A percentile compares a stretch with the other conserved stretches of the same genome.
phyloP scores from a whole-genome alignment of 176 grass and related monocot genomes.

The Pontederia crassipes region DNA sequence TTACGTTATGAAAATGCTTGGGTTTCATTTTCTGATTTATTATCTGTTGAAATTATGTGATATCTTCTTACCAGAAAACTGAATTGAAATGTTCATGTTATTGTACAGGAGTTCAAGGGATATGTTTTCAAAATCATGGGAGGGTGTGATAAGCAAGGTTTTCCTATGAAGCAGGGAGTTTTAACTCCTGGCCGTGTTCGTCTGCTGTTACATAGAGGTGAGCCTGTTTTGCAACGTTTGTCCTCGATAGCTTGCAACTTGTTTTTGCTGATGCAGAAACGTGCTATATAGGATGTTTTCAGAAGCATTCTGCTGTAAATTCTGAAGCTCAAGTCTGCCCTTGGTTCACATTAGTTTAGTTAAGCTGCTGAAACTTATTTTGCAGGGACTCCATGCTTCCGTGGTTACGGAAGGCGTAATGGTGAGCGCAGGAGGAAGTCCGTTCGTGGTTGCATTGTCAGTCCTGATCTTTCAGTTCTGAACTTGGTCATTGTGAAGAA shows the following conservation, averaged over 20 bases:
- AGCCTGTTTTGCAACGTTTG: not conserved
- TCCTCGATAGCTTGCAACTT: not conserved
- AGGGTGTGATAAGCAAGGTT: slow-evolving; percentile 23
- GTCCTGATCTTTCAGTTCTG: slow-evolving; percentile 12
- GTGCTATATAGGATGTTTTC: not conserved
- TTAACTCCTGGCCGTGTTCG: slow-evolving; percentile 19
- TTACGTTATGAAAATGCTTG: too few relatives aligned
- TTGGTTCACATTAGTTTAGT: too few relatives aligned
- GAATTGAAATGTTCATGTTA: not conserved
- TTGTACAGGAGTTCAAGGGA: slow-evolving; percentile 20
- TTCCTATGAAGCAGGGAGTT: slow-evolving; percentile 26
- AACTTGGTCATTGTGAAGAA: slow-evolving; percentile 12
- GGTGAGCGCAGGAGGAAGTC: slow-evolving; percentile 25
- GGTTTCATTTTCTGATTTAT: too few relatives aligned
- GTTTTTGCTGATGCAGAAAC: not conserved
- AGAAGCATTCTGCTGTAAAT: not conserved
- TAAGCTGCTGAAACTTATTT: not conserved
- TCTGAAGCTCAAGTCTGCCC: not conserved
- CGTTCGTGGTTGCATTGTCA: slow-evolving; percentile 14
- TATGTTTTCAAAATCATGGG: slow-evolving; percentile 30
- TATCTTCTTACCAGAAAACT: not conserved
- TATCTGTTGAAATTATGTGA: not conserved
- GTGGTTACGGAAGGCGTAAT: slow-evolving; percentile 17
- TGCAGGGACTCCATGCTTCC: slow-evolving; percentile 21
- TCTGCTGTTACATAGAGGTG: slow-evolving; percentile 11